Conservation (phyloP, 1,284 basidiomycete genomes). For the Chiua sp. region DNA sequence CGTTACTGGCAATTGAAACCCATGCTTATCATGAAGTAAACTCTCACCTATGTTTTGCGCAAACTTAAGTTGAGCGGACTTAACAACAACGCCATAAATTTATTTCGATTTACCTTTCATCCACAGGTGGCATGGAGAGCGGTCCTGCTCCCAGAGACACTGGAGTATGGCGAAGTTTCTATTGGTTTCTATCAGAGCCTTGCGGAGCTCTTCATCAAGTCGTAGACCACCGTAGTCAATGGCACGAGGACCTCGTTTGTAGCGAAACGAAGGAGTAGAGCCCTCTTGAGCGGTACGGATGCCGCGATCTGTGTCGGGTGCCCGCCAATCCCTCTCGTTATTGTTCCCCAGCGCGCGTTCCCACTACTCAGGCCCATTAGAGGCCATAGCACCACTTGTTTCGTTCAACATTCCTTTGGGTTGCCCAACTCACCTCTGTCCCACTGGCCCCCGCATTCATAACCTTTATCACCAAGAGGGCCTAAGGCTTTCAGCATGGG, state of each 20-base stretch:
- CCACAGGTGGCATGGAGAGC: slow-evolving; percentile 18
- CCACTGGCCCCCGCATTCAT: not conserved
- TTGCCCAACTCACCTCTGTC: not conserved
- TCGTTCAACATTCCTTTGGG: not conserved
- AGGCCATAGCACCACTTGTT: not conserved
- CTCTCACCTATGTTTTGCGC: too few species aligned
- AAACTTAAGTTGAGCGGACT: too few species aligned
- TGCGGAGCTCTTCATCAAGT: slow-evolving; percentile 20
- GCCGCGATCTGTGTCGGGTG: not conserved
- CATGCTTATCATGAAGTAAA: too few species aligned
- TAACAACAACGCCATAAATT: too few species aligned
- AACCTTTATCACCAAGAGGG: too few species aligned
- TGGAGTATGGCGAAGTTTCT: slow-evolving; percentile 8
- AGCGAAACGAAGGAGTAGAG: not conserved
- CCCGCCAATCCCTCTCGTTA: too few species aligned
- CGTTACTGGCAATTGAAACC: too few species aligned
- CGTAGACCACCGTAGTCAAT: slow-evolving; percentile 9
- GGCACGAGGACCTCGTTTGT: not conserved
- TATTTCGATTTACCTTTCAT: slow-evolving; percentile 10
- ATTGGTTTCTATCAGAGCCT: slow-evolving; percentile 1
- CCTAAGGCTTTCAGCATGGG: too few species aligned
- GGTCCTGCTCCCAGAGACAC: slow-evolving; percentile 18
- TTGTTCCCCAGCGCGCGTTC: too few species aligned
- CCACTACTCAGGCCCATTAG: too few species aligned
- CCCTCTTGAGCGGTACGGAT: not conserved